A percentile compares a stretch with the other conserved stretches of the same genome.
Evolutionary conservation across 352 stramenopile species (phyloP).

Genomic region (Phytophthora pisi): DNA sequence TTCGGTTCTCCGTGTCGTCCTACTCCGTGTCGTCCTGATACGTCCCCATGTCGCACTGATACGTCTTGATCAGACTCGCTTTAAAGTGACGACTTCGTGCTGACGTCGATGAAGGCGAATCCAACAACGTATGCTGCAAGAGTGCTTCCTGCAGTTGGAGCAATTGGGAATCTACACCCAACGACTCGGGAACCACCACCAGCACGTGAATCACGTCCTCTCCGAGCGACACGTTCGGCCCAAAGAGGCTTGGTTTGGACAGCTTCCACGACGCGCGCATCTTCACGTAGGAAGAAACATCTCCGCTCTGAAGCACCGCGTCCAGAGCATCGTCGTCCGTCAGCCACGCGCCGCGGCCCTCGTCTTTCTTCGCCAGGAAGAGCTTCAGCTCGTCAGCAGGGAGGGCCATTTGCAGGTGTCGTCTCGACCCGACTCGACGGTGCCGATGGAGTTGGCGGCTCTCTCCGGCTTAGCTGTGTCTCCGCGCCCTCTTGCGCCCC

Average conservation of each 20-base stretch:
- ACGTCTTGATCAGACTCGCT: slow-evolving; percentile 12
- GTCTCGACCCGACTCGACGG: too few species aligned
- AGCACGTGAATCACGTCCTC: background rate
- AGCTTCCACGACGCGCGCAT: slow-evolving; percentile 3
- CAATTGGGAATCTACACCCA: background rate
- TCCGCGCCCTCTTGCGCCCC: background rate
- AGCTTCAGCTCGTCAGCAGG: slow-evolving; percentile 4
- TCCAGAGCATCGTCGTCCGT: slow-evolving; percentile 4
- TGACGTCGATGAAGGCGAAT: background rate
- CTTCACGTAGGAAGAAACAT: slow-evolving; percentile 1
- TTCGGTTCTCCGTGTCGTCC: too few species aligned
- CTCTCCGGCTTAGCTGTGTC: too few species aligned
- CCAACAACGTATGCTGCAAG: too few species aligned
- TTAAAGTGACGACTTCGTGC: slow-evolving; percentile 5
- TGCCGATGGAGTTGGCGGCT: too few species aligned
- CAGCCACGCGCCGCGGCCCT: slow-evolving; percentile 1
- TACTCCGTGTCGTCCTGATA: slow-evolving; percentile 5
- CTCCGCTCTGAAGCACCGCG: background rate
- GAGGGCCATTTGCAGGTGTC: too few species aligned
- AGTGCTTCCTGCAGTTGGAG: background rate
- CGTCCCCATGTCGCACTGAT: slow-evolving; percentile 18
- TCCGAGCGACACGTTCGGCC: background rate
- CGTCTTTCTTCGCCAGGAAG: slow-evolving; percentile 1
- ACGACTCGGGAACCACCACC: background rate
- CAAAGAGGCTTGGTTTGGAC: background rate